Evolutionary conservation across 805 yeast genomes (phyloP).

Genomic region (Candida ovalis): DNA sequence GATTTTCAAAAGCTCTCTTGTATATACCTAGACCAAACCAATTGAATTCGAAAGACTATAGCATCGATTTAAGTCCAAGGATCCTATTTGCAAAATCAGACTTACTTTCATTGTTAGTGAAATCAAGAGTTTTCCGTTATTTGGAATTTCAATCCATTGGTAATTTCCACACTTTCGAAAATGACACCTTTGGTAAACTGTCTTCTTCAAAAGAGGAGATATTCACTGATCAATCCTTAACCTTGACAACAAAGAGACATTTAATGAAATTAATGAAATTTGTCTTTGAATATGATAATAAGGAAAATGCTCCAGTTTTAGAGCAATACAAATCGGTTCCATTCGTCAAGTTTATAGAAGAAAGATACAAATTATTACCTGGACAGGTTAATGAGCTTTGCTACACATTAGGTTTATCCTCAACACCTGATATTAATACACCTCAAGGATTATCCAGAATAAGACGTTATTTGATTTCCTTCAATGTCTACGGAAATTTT

Average conservation of each 20-base stretch:
- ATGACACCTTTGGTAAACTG: slow-evolving; percentile 83
- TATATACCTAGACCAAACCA: slow-evolving; percentile 67
- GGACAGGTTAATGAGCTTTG: slow-evolving; percentile 82
- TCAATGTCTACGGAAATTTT: slow-evolving; percentile 91
- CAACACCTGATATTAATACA: slow-evolving; percentile 55
- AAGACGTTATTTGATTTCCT: slow-evolving; percentile 75
- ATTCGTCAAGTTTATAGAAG: slow-evolving; percentile 54
- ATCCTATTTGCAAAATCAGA: slow-evolving; percentile 89
- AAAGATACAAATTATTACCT: slow-evolving; percentile 63
- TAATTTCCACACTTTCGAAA: slow-evolving; percentile 90
- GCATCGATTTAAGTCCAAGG: slow-evolving; percentile 84
- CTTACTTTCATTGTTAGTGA: slow-evolving; percentile 68
- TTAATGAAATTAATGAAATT: slow-evolving; percentile 92
- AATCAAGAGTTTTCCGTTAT: slow-evolving; percentile 85
- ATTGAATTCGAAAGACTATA: slow-evolving; percentile 68
- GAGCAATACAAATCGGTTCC: slow-evolving; percentile 51
- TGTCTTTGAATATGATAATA: slow-evolving; percentile 64
- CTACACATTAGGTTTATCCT: slow-evolving; percentile 79
- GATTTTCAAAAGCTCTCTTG: slow-evolving; percentile 59
- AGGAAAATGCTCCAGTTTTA: slow-evolving; percentile 42
- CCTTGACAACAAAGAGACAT: slow-evolving; percentile 71
- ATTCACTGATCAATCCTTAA: slow-evolving; percentile 79
- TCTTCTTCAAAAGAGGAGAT: slow-evolving; percentile 88
- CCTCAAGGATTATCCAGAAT: slow-evolving; percentile 77
- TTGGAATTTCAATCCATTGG: slow-evolving; percentile 87